Evolutionary conservation across 768 basidiomycete genomes (phyloP).

Genomic region (Rhodotorula sphaerocarpa): DNA sequence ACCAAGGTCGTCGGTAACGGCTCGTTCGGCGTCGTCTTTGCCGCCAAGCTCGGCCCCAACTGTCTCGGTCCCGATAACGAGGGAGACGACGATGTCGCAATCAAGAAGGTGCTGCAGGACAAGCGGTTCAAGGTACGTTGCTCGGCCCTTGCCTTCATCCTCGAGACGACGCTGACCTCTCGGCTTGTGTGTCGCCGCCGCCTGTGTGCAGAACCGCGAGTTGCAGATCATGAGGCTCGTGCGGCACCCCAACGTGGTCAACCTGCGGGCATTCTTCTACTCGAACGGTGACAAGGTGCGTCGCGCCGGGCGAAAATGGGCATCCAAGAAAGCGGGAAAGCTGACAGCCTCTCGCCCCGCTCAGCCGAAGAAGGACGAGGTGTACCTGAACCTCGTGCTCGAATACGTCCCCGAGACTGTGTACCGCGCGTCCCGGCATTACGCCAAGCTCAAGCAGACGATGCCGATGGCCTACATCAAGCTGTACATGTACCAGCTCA

Average conservation of each 20-base stretch:
- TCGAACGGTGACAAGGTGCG: slow-evolving; percentile 97
- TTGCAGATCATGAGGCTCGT: slow-evolving; percentile 35
- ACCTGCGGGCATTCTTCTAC: slow-evolving; percentile 96
- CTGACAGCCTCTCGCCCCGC: too few species aligned
- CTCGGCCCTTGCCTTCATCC: too few species aligned
- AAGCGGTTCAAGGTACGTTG: slow-evolving; percentile 98
- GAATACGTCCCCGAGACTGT: slow-evolving; percentile 99
- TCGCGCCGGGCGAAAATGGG: too few species aligned
- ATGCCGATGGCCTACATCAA: slow-evolving; percentile 99
- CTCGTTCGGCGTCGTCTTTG: slow-evolving; percentile 97
- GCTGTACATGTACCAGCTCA: slow-evolving; percentile 92
- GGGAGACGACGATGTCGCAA: slow-evolving; percentile 78
- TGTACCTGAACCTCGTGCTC: slow-evolving; percentile 96
- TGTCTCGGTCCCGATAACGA: slow-evolving; percentile 42
- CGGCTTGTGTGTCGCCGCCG: background rate
- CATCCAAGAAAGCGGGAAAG: too few species aligned
- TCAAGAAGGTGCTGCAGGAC: slow-evolving; percentile 99
- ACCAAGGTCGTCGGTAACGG: slow-evolving; percentile 99
- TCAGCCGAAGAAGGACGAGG: slow-evolving; percentile 89
- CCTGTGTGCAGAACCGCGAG: slow-evolving; percentile 27
- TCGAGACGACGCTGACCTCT: background rate
- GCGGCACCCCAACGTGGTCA: slow-evolving; percentile 66
- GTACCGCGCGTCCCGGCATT: slow-evolving; percentile 96
- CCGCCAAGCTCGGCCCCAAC: slow-evolving; percentile 71
- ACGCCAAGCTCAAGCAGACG: slow-evolving; percentile 98